phyloP scores from a whole-genome alignment of 257 asterid species.

The Primulina tabacum region DNA sequence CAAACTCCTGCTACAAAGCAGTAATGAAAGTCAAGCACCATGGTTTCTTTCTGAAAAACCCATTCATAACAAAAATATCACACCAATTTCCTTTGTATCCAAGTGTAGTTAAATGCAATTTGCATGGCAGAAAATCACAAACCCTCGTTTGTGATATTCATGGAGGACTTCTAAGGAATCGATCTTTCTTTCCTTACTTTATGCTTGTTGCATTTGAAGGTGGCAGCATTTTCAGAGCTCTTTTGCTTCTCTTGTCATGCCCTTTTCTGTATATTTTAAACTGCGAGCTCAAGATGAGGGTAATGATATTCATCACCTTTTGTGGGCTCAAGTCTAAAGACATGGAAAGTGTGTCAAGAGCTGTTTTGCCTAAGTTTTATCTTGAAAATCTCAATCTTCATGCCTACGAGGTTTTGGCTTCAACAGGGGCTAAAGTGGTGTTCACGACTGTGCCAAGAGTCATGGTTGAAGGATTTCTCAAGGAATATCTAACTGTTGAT shows the following conservation, averaged over 20 bases:
- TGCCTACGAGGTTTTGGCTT: slow-evolving; percentile 45
- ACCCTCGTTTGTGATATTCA: slow-evolving; percentile 64
- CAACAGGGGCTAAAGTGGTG: slow-evolving; percentile 45
- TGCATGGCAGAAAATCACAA: slow-evolving; percentile 30
- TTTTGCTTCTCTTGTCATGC: slow-evolving; percentile 54
- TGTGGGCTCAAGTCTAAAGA: slow-evolving; percentile 61
- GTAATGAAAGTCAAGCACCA: slow-evolving; percentile 55
- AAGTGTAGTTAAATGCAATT: slow-evolving; percentile 37
- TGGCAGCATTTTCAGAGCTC: slow-evolving; percentile 69
- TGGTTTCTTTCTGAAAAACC: slow-evolving; percentile 37
- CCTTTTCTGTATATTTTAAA: slow-evolving; percentile 47
- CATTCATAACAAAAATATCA: slow-evolving; percentile 31
- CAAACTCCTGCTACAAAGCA: slow-evolving; percentile 61
- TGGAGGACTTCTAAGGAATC: slow-evolving; percentile 44
- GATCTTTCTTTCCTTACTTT: slow-evolving; percentile 80
- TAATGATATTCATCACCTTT: slow-evolving; percentile 73
- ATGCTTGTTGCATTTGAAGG: slow-evolving; percentile 94
- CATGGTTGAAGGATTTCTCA: slow-evolving; percentile 76
- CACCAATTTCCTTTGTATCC: slow-evolving; percentile 37
- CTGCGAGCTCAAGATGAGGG: slow-evolving; percentile 43
- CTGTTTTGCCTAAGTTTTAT: slow-evolving; percentile 83
- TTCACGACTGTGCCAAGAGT: slow-evolving; percentile 68
- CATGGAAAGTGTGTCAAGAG: slow-evolving; percentile 57
- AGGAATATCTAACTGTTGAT: slow-evolving; percentile 63
- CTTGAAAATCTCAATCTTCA: slow-evolving; percentile 55